Evolutionary conservation across 2,329 filamentous ascomycete genomes (phyloP), one percentile per base, ranked within the genome.

Genomic region (Pyrenophora tritici-repentis): DNA sequence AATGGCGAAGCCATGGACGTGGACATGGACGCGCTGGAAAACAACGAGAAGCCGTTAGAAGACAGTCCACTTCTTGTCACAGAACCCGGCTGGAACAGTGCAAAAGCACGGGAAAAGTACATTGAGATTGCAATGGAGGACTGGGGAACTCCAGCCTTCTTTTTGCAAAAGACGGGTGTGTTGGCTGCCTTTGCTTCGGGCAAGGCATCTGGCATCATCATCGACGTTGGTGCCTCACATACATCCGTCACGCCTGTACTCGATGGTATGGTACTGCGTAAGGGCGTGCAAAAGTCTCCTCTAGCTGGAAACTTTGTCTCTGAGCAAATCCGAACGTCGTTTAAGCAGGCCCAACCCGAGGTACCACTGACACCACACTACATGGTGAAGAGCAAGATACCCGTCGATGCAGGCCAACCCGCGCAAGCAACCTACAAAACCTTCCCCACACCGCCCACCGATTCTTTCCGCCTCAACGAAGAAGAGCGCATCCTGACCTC

Each of bases 111-210:
- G 53, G 94, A 99, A 78, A 96, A 94, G 83, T 87, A 88, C 34
- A 93, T 97, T 66, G 94, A 99, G 78, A 86, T 97, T 57, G 91
- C 91, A 53, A 97, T 99, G 87, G 94, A 99, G 80, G 90, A 86
- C 69, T 99, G 94, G 91, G 92, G 91, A 22, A 89, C 88, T 48
- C 94, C 94, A 14, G 94, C 94, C 4, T 97, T 97, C 75, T 99
- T 93, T 83, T 80, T 97, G 55, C 90, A 90, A 57, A 86, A 90
- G 68, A 95, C 87, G 45, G 91, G 93, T 20, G 92, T 97, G 36
- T 83, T 97, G 71, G 87, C 93, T 47, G 89, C 92, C 76, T 97
- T 97, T 71, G 91, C 91, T 14, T 88, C 91, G 13, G 94, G 94
- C 58, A 97, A 97, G 76, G 88, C 93, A 0, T 95, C 91, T 4